Evolutionary conservation across 1,284 basidiomycete genomes (phyloP).

Genomic region (Phaffia rhodozyma): DNA sequence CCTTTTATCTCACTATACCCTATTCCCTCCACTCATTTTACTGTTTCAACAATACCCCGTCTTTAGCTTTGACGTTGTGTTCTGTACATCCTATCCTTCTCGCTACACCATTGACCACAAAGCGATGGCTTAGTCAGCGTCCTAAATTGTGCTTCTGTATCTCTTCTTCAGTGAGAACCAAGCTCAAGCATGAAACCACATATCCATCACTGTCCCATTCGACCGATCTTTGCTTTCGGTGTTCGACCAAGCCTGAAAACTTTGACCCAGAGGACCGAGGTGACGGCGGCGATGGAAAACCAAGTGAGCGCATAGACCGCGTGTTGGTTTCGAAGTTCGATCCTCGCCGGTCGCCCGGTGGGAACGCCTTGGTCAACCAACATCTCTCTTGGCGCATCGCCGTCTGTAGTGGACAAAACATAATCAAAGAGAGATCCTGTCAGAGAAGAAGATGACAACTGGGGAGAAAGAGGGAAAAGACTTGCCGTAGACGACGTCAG

Average conservation of each 20-base stretch:
- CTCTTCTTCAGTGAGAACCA: no score
- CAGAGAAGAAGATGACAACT: neutral
- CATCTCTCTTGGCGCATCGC: slow-evolving; percentile 53
- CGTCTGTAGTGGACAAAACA: slow-evolving; percentile 46
- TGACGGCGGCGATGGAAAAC: slow-evolving; percentile 37
- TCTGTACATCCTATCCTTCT: no score
- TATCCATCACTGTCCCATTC: neutral
- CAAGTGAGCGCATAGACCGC: slow-evolving; percentile 92
- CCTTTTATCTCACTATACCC: no score
- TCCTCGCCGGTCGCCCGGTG: slow-evolving; percentile 67
- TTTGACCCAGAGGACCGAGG: neutral
- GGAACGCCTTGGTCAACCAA: slow-evolving; percentile 64
- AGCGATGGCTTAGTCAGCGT: no score
- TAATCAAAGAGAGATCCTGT: slow-evolving; percentile 20
- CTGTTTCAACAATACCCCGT: no score
- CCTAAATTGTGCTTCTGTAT: no score
- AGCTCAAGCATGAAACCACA: no score
- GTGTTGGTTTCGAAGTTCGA: slow-evolving; percentile 90
- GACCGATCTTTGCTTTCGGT: slow-evolving; percentile 1
- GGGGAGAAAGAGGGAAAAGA: slow-evolving; percentile 9
- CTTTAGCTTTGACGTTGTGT: no score
- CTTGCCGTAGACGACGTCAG: slow-evolving; percentile 76
- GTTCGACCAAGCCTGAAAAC: slow-evolving; percentile 1
- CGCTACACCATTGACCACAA: no score
- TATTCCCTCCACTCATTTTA: no score